Percentiles rank a stretch among this genome's conserved stretches.
Conservation (phyloP, 2,329 filamentous ascomycete species). For the Chrysoporthe deuterocubensis region DNA sequence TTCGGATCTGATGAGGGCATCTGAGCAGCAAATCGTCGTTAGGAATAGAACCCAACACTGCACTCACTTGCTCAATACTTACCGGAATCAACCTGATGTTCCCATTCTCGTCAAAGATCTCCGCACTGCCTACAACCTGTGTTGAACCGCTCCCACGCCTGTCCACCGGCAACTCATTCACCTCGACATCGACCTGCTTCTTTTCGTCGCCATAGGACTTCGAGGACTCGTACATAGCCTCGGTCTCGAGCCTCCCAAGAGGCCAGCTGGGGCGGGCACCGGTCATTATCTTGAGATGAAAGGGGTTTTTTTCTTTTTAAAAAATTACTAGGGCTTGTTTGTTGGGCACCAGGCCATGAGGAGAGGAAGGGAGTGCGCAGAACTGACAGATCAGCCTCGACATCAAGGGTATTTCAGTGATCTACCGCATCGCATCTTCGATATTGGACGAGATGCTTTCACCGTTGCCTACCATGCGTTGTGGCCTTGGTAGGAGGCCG, state of each 20-base stretch:
- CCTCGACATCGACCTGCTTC: conserved; percentile 19
- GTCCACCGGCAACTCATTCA: not conserved
- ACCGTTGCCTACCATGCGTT: not conserved
- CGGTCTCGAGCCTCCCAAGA: conserved; percentile 15
- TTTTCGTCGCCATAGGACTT: conserved; percentile 12
- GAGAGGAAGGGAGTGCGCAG: not conserved
- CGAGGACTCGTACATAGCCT: conserved; percentile 6
- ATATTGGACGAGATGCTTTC: not conserved
- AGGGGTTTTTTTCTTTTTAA: not conserved
- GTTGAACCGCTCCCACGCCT: conserved; percentile 9
- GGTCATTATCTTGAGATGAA: conserved; percentile 8
- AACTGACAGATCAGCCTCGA: not conserved
- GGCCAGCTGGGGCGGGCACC: conserved; percentile 20
- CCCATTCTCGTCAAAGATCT: conserved; percentile 32
- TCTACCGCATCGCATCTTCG: not conserved
- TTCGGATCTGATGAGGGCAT: conserved; percentile 40
- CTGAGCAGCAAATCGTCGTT: conserved; percentile 24
- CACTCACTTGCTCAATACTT: not conserved
- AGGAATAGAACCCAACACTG: not conserved
- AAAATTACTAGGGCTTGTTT: not conserved
- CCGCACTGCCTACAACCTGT: conserved; percentile 31
- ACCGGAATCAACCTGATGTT: conserved; percentile 33
- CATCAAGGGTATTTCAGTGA: conserved; percentile 13
- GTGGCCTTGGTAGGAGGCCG: conserved; percentile 2
- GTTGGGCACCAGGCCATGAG: conserved; percentile 20